phyloP scores from a whole-genome alignment of 192 early-diverging fungal genomes.

The Backusella mclennaniae region DNA sequence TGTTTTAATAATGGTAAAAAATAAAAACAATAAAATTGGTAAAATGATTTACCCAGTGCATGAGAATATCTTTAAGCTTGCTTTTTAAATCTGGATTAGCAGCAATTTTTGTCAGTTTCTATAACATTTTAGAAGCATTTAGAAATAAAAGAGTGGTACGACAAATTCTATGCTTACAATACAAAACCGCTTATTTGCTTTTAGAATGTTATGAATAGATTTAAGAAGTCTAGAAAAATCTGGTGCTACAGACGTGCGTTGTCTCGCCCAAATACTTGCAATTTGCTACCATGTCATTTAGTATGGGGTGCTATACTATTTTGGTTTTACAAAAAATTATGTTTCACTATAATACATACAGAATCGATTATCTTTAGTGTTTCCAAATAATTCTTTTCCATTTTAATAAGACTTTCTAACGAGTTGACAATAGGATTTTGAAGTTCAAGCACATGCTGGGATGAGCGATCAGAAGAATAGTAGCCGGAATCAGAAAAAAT shows the following conservation, averaged over 20 bases:
- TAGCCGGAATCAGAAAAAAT: not conserved
- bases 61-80: conserved; percentile 36
- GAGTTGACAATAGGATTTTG: conserved; percentile 30
- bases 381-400: conserved; percentile 51
- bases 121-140: not conserved
- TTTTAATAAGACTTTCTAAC: conserved; percentile 49
- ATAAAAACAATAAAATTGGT: not conserved
- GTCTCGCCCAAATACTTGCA: conserved; percentile 47
- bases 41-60: conserved; percentile 37
- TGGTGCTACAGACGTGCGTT: conserved; percentile 38
- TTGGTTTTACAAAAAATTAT: not conserved
- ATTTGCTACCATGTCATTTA: conserved; percentile 39
- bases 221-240: conserved; percentile 50
- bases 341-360: conserved; percentile 35
- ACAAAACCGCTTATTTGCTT: conserved; percentile 49
- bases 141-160: not conserved
- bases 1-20: not conserved
- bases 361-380: conserved; percentile 48
- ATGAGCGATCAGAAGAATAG: conserved; percentile 6
- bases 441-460: conserved; percentile 3
- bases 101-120: conserved; percentile 38
- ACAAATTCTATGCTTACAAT: conserved; percentile 15
- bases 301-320: not conserved
- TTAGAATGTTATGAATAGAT: conserved; percentile 43
- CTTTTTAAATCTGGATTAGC: conserved; percentile 25